Base-by-base conservation (phyloP, 2,329 filamentous ascomycete genomes). In the Pseudocercospora eumusae region DNA sequence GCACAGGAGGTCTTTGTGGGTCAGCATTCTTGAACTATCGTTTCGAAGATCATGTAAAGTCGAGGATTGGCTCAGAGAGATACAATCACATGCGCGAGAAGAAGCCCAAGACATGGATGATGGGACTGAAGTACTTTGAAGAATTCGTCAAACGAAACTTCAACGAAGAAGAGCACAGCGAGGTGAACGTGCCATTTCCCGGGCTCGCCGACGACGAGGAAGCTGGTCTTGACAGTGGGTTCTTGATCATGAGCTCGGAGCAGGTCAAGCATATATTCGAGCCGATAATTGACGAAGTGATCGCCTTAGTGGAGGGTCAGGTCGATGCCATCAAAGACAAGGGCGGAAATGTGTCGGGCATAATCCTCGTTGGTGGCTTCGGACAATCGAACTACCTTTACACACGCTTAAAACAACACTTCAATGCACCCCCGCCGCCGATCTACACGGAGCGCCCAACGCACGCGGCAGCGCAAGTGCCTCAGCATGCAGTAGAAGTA, bases 101-200 rank as follows among this genome's bases (percentile, higher is more conserved):
- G 76, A 92, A 92, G 75, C 84, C 84, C 2, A 92, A 90, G 76
- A 91, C 88, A 0, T 93, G 90, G 89, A 89, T 78, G 59, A 81
- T 81, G 78, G 90, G 87, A 1, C 79, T 93, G 56, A 84, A 86
- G 59, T 92, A 92, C 71, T 93, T 92, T 75, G 90, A 93, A 70
- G 89, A 93, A 72, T 92, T 91, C 72, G 89, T 93, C 13, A 93
- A 93, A 77, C 84, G 90, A 13, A 92, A 92, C 71, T 93, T 93
- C 73, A 88, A 91, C 52, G 89, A 92, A 71, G 85, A 90, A 65
- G 83, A 87, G 55, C 69, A 69, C 56, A 66, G 59, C 27, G 90
- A 93, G 73, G 85, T 92, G 62, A 92, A 92, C 61, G 84, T 93
- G 3, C 90, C 90, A 0, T 90, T 93, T 67, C 90, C 89, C 1